Evolutionary conservation across 208 protist species (phyloP), one percentile per base, ranked within the genome.

Genomic region (Wallacemonas rigidus): DNA sequence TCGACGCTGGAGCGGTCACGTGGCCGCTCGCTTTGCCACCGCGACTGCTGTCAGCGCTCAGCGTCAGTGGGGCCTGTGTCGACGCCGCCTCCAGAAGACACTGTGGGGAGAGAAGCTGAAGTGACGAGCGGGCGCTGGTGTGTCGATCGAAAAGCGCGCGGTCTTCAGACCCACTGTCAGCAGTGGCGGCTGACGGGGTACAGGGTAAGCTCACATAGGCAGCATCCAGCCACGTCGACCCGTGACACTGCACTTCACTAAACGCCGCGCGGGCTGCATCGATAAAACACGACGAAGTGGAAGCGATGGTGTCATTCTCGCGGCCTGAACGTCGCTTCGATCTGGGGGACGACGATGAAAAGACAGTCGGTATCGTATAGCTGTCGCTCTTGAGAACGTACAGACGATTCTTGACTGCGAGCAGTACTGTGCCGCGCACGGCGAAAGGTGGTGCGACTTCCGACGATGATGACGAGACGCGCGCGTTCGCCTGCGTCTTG

Each of bases 351-450:
- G 45, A 50, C 6, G 45, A 50, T 6, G 45, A 50, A 12, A 12
- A 50, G 45, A 12, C 6, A 6, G 45, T 6, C 12, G 45, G 8
- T 0, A 50, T 12, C 45, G 45, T 12, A 6, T 6, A 12, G 45
- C 0, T 50, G 35, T 43, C 43, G 43, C 40, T 48, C 36, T 15
- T 12, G 36, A 45, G 50, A 6, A 65, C 60, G 26, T 65, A 65
- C 11, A 65, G 60, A 3, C 60, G 38, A 35, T 65, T 65, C 60
- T 48, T 65, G 41, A 50, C 60, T 3, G 60, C 40, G 8, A 65
- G 15, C 40, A 65, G 43, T 14, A 65, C 60, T 41, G 60, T 65
- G 15, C 41, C 60, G 43, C 60, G 60, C 38, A 65, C 60, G 26
- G 41, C 36, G 50, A 65, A 57, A n/a, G 5, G 9, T n/a, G 53